phyloP scores from a whole-genome alignment of 495 filamentous ascomycete genomes.

The Hypomontagnella monticulosa region DNA sequence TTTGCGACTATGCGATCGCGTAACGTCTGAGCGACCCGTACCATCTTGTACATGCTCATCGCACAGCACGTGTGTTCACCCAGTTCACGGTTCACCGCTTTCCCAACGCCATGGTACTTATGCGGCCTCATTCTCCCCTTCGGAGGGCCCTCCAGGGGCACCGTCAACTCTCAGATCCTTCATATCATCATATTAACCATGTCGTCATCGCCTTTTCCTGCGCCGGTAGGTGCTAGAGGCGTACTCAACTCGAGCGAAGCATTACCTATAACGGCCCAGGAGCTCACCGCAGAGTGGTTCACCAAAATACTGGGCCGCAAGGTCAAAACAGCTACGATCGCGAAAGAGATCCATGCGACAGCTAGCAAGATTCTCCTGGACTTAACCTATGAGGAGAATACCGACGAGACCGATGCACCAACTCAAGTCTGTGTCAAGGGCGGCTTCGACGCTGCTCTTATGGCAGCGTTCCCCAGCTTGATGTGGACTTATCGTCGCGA shows the following conservation, averaged over 20 bases:
- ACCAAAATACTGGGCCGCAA: conserved; percentile 2
- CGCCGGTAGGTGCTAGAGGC: conserved; percentile 2
- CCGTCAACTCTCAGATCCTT: no score
- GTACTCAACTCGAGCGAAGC: conserved; percentile 6
- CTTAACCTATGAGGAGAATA: conserved; percentile 8
- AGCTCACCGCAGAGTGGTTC: conserved; percentile 25
- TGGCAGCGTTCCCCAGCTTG: conserved; percentile 3
- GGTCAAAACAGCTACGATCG: conserved; percentile 12
- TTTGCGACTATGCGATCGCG: no score
- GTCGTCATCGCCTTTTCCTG: conserved; percentile 1
- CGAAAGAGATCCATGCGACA: conserved; percentile 19
- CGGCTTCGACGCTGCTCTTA: conserved; percentile 15
- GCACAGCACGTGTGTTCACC: no score
- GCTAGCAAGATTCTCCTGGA: conserved; percentile 21
- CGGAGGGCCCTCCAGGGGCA: background rate
- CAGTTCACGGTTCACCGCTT: no score
- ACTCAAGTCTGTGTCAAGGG: conserved; percentile 15
- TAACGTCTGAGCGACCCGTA: no score
- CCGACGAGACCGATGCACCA: conserved; percentile 1
- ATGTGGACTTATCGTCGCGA: conserved; percentile 22
- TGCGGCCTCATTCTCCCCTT: background rate
- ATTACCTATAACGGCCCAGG: conserved; percentile 8
- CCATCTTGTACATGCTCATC: no score
- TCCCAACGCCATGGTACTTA: background rate
- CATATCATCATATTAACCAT: background rate